phyloP scores from a whole-genome alignment of 2,329 filamentous ascomycete species.

The Botrytis elliptica region DNA sequence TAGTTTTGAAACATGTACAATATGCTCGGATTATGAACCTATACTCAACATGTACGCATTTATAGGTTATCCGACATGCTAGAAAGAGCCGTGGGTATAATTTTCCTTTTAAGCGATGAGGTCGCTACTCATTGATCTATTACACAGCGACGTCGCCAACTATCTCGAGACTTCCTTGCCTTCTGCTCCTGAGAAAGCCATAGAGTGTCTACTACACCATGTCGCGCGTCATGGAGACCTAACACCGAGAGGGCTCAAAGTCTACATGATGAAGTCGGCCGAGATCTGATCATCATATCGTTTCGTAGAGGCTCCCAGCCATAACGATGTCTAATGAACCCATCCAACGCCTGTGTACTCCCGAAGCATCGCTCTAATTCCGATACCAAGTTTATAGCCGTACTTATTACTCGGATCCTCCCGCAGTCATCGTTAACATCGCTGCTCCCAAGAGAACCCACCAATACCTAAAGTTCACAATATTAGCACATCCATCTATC shows the following conservation, averaged over 20 bases:
- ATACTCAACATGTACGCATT: background rate
- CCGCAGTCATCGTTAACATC: slow-evolving; percentile 54
- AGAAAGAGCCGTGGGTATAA: background rate
- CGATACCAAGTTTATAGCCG: background rate
- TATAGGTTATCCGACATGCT: background rate
- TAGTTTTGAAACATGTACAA: background rate
- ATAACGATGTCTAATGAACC: background rate
- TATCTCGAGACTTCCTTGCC: background rate
- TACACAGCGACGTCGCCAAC: background rate
- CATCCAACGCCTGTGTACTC: background rate
- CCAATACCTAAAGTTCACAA: slow-evolving; percentile 51
- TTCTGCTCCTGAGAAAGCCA: background rate
- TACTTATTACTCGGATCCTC: slow-evolving; percentile 45
- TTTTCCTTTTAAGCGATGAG: background rate
- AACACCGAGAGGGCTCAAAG: no score
- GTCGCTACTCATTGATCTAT: background rate
- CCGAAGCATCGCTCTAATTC: background rate
- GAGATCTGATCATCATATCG: no score
- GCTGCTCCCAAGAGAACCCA: slow-evolving; percentile 57
- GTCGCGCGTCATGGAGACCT: background rate
- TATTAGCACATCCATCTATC: background rate
- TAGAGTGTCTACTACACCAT: background rate
- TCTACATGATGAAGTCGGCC: no score
- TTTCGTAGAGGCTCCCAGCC: background rate
- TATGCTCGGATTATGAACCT: background rate